Conservation (phyloP, 106 monocot species). For the Amphibolis antarctica region DNA sequence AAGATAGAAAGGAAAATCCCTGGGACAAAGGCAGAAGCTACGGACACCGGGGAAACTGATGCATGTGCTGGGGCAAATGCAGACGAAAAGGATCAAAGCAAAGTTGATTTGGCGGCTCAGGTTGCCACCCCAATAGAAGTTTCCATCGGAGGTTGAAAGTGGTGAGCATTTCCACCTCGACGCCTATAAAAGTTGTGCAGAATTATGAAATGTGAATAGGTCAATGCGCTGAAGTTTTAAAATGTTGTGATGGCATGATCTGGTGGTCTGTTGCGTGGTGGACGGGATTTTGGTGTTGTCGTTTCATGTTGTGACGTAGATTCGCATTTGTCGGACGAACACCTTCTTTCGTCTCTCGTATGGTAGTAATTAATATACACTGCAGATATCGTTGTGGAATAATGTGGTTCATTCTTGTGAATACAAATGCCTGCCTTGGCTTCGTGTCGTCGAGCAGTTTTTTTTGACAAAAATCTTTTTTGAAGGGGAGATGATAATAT, state of each 20-base stretch:
- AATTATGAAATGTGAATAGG: neutral
- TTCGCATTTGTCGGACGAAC: no score
- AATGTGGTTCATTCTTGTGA: no score
- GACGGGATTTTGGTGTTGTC: no score
- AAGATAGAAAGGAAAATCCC: conserved; percentile 8
- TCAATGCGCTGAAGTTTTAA: neutral
- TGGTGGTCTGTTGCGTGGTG: no score
- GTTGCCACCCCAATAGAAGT: neutral
- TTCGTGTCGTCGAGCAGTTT: no score
- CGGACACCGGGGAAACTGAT: neutral
- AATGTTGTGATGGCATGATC: neutral
- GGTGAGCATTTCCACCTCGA: neutral
- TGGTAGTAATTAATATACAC: no score
- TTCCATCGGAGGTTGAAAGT: neutral
- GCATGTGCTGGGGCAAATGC: neutral
- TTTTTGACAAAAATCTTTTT: no score
- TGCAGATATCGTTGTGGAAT: no score
- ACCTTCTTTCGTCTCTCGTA: no score
- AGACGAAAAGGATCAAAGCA: neutral
- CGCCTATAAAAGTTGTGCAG: neutral
- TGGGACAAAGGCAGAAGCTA: neutral
- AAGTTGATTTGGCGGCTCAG: neutral
- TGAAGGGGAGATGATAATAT: no score
- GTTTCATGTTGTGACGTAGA: no score
- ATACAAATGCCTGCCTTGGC: no score